Conservation (phyloP, 2,329 filamentous ascomycete genomes). For the Endothia cerciana region DNA sequence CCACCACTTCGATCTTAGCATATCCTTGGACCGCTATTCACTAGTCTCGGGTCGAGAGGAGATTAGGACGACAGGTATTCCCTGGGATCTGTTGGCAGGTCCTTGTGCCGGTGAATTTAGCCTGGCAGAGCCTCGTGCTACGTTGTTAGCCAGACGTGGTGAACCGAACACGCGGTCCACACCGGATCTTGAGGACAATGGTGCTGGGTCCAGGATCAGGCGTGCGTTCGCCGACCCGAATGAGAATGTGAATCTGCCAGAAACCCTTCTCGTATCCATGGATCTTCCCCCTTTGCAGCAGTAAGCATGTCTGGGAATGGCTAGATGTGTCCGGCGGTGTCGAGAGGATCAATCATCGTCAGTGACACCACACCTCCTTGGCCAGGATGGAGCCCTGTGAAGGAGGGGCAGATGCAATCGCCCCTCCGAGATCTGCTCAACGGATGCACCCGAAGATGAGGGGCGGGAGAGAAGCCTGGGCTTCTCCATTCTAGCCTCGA, state of each 20-base stretch:
- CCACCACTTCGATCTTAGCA: background rate
- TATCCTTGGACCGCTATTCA: background rate
- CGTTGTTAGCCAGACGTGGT: background rate
- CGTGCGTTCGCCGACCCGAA: constrained; percentile 5
- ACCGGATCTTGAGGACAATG: constrained; percentile 1
- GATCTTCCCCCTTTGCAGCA: background rate
- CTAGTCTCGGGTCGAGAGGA: background rate
- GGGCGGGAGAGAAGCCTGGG: constrained; percentile 11
- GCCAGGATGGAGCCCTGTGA: background rate
- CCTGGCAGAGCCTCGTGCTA: constrained; percentile 18
- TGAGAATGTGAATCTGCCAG: background rate
- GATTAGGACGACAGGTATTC: constrained; percentile 9
- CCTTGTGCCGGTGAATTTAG: constrained; percentile 15
- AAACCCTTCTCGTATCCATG: background rate
- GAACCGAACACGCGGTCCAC: background rate
- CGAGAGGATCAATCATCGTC: background rate
- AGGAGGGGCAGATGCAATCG: constrained; percentile 22
- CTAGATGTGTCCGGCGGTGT: too few species aligned
- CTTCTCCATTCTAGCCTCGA: constrained; percentile 10
- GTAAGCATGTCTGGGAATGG: background rate
- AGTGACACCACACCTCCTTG: background rate
- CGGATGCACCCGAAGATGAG: constrained; percentile 21
- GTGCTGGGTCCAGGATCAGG: constrained; percentile 4
- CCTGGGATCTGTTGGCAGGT: background rate
- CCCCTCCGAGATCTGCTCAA: background rate